Evolutionary conservation across 148 eudicot genomes (phyloP), one percentile per base, ranked within the genome.

Genomic region (Rhododendron kiyosumense): DNA sequence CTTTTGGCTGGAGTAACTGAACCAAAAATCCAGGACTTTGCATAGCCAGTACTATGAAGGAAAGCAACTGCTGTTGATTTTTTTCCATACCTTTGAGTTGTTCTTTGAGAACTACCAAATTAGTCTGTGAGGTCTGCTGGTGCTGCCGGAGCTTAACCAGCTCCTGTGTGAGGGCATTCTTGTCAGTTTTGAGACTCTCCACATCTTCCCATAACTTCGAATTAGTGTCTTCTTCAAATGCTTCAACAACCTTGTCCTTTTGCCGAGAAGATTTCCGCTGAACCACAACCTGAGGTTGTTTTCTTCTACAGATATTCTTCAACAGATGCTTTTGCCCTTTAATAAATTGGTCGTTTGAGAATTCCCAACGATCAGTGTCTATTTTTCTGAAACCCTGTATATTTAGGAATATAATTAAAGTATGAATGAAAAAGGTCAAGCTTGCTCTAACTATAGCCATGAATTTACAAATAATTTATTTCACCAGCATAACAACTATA

Each of bases 11-110:
- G 36, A 92, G 85, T 28, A 96, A 87, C 90, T 96, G 93, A 75
- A 88, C 90, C 34, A 96, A 82, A 84, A 94, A 89, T 10, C 91
- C 94, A 3, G 98, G 95, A 85, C 83, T 94, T 83, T 96, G 98
- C 93, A 94, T 94, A 28, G 94, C 96, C 96, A 94, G 92, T 67
- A 92, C 98, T 65, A 95, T 91, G 85, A 94, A 95, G 13, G 98
- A 93, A 67, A 95, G 94, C 92, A 95, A 82, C 81, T 95, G 97
- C 63, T 96, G 98, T 88, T 96, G 98, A 82, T 90, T 90, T 81
- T 91, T 91, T 86, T 96, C 98, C 96, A 93, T 94, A 48, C 96
- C 96, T 85, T 92, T 93, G 75, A 96, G 87, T 24, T 93, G 95
- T 81, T 93, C 96, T 84, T 91, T 48, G 8, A 94, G 81, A 41